A percentile compares a stretch with the other conserved stretches of the same genome.
phyloP scores from a whole-genome alignment of 306 rosid genomes.

The Crotalaria pallida region DNA sequence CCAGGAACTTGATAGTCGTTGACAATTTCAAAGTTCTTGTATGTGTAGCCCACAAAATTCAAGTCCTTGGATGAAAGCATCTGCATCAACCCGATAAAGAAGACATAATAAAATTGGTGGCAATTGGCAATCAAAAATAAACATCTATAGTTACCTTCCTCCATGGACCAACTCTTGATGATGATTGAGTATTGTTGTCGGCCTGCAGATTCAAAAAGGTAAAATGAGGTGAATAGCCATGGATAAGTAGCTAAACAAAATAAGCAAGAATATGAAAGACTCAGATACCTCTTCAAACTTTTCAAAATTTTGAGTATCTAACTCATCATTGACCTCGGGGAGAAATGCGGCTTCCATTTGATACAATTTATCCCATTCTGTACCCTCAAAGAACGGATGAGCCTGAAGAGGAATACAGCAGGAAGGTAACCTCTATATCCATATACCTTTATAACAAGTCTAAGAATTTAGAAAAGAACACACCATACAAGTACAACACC shows the following conservation, averaged over 20 bases:
- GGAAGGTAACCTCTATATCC: slow-evolving; percentile 30
- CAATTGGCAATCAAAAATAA: background rate
- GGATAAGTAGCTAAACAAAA: slow-evolving; percentile 5
- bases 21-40: slow-evolving; percentile 91
- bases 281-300: slow-evolving; percentile 88
- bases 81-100: slow-evolving; percentile 36
- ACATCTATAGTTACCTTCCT: slow-evolving; percentile 61
- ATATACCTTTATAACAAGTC: slow-evolving; percentile 12
- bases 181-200: slow-evolving; percentile 46
- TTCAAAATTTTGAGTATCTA: slow-evolving; percentile 97
- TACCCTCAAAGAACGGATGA: slow-evolving; percentile 66
- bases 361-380: slow-evolving; percentile 78
- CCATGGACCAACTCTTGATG: slow-evolving; percentile 89
- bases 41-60: slow-evolving; percentile 93
- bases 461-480: slow-evolving; percentile 56
- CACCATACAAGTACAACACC: slow-evolving; percentile 87
- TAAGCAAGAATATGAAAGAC: slow-evolving; percentile 12
- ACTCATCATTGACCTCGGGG: slow-evolving; percentile 92
- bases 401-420: slow-evolving; percentile 41
- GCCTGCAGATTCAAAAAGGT: slow-evolving; percentile 39
- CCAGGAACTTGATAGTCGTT: slow-evolving; percentile 98
- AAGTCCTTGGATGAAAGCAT: slow-evolving; percentile 97
- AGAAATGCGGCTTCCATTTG: slow-evolving; percentile 93
- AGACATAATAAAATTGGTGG: background rate
- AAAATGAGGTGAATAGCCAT: background rate